Base-by-base conservation (phyloP, 345 rosid genomes). In the Rhizophora mangle region DNA sequence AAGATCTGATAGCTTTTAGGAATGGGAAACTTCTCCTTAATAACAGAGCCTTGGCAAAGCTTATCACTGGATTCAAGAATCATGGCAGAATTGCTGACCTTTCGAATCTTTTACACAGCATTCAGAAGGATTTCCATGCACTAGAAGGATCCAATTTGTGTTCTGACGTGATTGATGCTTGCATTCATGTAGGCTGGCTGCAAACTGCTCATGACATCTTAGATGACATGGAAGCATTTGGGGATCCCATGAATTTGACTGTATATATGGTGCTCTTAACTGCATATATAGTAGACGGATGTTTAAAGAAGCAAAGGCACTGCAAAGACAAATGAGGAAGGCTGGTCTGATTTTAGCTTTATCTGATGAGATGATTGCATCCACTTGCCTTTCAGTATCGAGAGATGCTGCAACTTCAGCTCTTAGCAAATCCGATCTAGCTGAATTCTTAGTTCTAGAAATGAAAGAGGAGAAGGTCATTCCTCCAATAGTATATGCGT, bases 121-220 rank as follows among this genome's bases (percentile, higher is more conserved):
- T 84, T 63, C 75, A 79, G 55, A 61, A 74, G 68, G 81, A 69
- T 60, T 69, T 56, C 31, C 15, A 15, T 54, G 62, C 72, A 5
- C 56, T 54, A 0, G 78, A 73, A 51, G 73, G 74, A 63, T 72
- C 73, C 37, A 59, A 29, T 19, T 59, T 92, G 72, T 83, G 85
- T 75, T 79, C 69, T 24, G 82, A 83, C 39, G 87, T 89, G 11
- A 69, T 89, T 71, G 81, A 79, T 68, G 89, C 90, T 62, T 88
- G 86, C 80, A 78, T 91, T 73, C 70, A 18, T 58, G 30, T 82
- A 62, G 92, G 89, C 74, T 91, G 96, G 95, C 76, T 79, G 76
- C 93, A 88, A 68, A 78, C 87, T 73, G 97, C 93, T 69, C 97
- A 89, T 73, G 98, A 94, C 79, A 85, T 91, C 73, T 82, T 91